Evolutionary conservation across 805 yeast species (phyloP).

Genomic region (Yamadazyma laniorum): DNA sequence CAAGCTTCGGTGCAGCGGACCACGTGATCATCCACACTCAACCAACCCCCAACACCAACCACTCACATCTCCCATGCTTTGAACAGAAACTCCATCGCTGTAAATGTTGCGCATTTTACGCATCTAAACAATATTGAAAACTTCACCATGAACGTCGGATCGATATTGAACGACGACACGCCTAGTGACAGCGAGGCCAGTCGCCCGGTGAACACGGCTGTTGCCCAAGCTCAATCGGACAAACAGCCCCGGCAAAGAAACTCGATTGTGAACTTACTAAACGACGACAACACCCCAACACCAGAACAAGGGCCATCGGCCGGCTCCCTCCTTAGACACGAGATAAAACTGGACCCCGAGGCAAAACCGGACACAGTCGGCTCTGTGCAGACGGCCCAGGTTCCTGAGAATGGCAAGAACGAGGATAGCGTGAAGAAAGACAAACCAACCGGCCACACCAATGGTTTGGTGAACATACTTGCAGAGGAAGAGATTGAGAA

Average conservation of each 20-base stretch:
- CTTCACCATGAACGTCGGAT: slow-evolving; percentile 35
- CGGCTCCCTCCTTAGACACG: background rate
- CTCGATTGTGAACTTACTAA: slow-evolving; percentile 35
- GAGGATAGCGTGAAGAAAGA: background rate
- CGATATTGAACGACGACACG: slow-evolving; percentile 35
- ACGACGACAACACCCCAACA: slow-evolving; percentile 35
- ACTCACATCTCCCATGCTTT: no score
- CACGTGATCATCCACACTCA: no score
- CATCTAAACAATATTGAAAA: no score
- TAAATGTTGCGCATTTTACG: no score
- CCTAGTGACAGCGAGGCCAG: slow-evolving; percentile 19
- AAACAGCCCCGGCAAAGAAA: slow-evolving; percentile 13
- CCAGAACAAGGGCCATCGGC: slow-evolving; percentile 29
- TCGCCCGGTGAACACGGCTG: background rate
- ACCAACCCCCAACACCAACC: no score
- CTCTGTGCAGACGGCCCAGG: background rate
- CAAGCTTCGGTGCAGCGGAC: no score
- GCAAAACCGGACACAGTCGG: background rate
- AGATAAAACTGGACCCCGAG: background rate
- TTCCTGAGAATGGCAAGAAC: background rate
- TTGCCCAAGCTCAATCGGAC: background rate
- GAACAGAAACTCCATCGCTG: no score
- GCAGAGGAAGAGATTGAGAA: slow-evolving; percentile 24
- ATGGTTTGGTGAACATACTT: background rate
- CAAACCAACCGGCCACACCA: background rate